These are phyloP conservation scores for Cicer yamashitae DNA, from an alignment of 306 rosid genomes.

Conservation along the genomic window DNA sequence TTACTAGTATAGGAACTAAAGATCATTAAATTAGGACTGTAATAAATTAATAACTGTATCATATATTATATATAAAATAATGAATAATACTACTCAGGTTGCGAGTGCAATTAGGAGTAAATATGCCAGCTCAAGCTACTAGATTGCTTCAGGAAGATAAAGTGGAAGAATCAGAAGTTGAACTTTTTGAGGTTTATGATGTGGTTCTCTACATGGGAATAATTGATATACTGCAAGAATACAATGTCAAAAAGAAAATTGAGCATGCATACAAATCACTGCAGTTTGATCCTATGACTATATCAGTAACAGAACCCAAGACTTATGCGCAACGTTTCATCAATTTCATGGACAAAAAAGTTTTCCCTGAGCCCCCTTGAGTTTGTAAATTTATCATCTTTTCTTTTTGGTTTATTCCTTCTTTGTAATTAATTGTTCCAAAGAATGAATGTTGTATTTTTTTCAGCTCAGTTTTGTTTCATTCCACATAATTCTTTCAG, in stretches of 20 bases:
- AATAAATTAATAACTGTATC: background rate
- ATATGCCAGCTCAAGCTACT: constrained; percentile 93
- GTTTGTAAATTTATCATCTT: constrained; percentile 21
- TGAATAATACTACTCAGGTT: constrained; percentile 54
- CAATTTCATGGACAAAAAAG: constrained; percentile 68
- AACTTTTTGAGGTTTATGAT: constrained; percentile 80
- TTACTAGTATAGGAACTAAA: background rate
- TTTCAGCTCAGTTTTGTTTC: constrained; percentile 14
- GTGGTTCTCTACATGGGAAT: constrained; percentile 93
- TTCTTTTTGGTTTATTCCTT: constrained; percentile 15
- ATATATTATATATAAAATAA: background rate
- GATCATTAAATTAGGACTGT: background rate
- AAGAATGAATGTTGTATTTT: constrained; percentile 35
- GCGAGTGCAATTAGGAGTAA: constrained; percentile 91
- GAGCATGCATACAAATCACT: constrained; percentile 75
- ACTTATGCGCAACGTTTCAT: constrained; percentile 77
- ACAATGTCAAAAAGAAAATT: constrained; percentile 71
- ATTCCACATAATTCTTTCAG: constrained; percentile 29
- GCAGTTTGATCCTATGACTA: constrained; percentile 56
- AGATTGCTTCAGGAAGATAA: constrained; percentile 55
- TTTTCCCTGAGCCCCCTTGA: constrained; percentile 66
- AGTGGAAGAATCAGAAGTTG: constrained; percentile 68
- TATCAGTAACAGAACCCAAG: constrained; percentile 79
- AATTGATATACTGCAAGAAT: constrained; percentile 89
- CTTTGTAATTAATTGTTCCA: constrained; percentile 41